A percentile compares a stretch with the other conserved stretches of the same genome.
phyloP scores from a whole-genome alignment of 177 flowering plant species.

The Vitis hybrid region DNA sequence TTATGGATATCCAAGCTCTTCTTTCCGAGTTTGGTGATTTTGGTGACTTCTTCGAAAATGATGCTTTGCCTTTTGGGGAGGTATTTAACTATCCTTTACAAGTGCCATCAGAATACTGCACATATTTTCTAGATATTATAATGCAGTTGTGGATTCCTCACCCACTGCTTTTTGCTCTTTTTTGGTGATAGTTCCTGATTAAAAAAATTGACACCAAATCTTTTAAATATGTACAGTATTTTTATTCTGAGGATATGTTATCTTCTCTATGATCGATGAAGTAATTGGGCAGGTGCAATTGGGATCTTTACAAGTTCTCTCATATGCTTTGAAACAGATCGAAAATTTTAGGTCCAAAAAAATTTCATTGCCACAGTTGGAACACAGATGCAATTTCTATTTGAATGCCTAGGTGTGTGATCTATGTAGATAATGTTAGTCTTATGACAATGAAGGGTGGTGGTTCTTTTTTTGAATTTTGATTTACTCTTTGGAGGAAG shows the following conservation, averaged over 20 bases:
- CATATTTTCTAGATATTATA: not conserved
- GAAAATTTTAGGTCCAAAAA: not conserved
- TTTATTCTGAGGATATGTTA: not conserved
- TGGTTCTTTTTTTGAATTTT: not conserved
- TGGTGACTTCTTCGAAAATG: slow-evolving; percentile 89
- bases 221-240: not conserved
- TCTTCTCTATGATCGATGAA: not conserved
- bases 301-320: not conserved
- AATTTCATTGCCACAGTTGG: not conserved
- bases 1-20: slow-evolving; percentile 81
- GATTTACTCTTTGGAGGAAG: too few species aligned
- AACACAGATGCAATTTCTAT: not conserved
- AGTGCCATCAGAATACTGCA: not conserved
- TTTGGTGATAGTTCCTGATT: not conserved
- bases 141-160: not conserved
- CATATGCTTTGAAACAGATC: not conserved
- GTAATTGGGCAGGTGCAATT: not conserved
- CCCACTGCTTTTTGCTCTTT: not conserved
- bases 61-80: slow-evolving; percentile 89
- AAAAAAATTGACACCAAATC: not conserved
- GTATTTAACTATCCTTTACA: slow-evolving; percentile 36
- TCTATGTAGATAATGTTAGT: not conserved
- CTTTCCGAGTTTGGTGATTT: slow-evolving; percentile 96
- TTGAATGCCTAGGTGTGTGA: not conserved
- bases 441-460: not conserved